Percentiles rank a stretch among this genome's conserved stretches.
These are phyloP conservation scores for Chimonanthus praecox DNA, from an alignment of 164 flowering plant species.

Conservation along the genomic window DNA sequence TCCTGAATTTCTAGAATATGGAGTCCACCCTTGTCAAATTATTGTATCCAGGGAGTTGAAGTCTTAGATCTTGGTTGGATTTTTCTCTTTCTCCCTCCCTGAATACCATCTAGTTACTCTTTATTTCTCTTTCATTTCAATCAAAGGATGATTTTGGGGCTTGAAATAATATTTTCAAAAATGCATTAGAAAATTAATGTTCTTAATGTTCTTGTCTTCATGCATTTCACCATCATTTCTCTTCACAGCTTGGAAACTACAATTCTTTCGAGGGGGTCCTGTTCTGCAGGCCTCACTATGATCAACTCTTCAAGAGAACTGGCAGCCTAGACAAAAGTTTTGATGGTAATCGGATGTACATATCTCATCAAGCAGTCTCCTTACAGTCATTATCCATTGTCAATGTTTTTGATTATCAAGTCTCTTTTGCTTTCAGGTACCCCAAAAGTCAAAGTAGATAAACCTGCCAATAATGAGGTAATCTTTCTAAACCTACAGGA, in stretches of 20 bases:
- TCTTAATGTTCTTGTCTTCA: background rate
- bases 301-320: constrained; percentile 84
- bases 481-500: background rate
- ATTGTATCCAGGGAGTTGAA: too few relatives aligned
- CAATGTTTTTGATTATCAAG: background rate
- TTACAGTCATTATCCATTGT: background rate
- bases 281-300: constrained; percentile 93
- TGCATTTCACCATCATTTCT: background rate
- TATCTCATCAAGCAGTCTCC: background rate
- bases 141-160: too few relatives aligned
- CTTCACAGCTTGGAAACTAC: constrained; percentile 80
- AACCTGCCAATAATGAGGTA: constrained; percentile 59
- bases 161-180: too few relatives aligned
- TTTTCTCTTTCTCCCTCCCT: too few relatives aligned
- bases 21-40: too few relatives aligned
- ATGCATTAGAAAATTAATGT: too few relatives aligned
- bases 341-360: constrained; percentile 47
- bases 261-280: constrained; percentile 94
- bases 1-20: too few relatives aligned
- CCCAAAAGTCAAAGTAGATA: constrained; percentile 77
- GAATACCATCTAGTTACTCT: too few relatives aligned
- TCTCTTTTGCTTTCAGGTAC: constrained; percentile 44
- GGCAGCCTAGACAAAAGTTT: constrained; percentile 95
- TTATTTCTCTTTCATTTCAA: too few relatives aligned
- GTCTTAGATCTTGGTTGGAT: too few relatives aligned